Evolutionary conservation across 2,329 filamentous ascomycete genomes (phyloP).

Genomic region (Trichophyton equinum): DNA sequence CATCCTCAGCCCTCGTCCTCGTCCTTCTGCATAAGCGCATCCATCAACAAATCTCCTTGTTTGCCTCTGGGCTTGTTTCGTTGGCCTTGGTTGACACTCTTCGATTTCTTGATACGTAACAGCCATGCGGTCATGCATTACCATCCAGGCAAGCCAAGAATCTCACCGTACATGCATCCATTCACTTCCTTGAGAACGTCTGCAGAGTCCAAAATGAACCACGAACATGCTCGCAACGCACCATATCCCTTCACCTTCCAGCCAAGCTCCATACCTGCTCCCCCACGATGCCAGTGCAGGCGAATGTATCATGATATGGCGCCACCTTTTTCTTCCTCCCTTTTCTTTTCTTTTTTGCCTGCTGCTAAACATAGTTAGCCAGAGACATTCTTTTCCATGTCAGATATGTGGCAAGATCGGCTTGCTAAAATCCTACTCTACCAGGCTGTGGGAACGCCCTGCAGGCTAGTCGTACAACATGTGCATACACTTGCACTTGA

Average conservation of each 20-base stretch:
- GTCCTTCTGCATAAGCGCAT: background rate
- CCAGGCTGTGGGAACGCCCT: background rate
- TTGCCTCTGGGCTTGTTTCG: background rate
- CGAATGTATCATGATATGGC: background rate
- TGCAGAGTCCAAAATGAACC: background rate
- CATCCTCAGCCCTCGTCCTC: background rate
- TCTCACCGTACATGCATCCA: background rate
- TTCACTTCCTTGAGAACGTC: background rate
- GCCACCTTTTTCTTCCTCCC: background rate
- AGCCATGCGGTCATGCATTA: background rate
- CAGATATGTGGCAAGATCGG: background rate
- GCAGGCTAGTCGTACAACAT: background rate
- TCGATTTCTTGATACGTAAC: background rate
- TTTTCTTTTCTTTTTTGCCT: background rate
- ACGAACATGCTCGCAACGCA: background rate
- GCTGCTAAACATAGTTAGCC: conserved; percentile 1
- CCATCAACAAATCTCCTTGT: background rate
- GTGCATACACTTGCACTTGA: background rate
- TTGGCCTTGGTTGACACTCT: background rate
- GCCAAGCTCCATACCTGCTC: background rate
- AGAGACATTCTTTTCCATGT: background rate
- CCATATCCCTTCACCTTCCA: background rate
- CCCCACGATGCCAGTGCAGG: background rate
- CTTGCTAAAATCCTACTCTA: background rate
- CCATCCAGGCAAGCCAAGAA: background rate